A percentile compares a stretch with the other conserved stretches of the same genome.
These are phyloP conservation scores for Aspergillus neotritici DNA, from an alignment of 2,329 filamentous ascomycete genomes.

Conservation along the genomic window DNA sequence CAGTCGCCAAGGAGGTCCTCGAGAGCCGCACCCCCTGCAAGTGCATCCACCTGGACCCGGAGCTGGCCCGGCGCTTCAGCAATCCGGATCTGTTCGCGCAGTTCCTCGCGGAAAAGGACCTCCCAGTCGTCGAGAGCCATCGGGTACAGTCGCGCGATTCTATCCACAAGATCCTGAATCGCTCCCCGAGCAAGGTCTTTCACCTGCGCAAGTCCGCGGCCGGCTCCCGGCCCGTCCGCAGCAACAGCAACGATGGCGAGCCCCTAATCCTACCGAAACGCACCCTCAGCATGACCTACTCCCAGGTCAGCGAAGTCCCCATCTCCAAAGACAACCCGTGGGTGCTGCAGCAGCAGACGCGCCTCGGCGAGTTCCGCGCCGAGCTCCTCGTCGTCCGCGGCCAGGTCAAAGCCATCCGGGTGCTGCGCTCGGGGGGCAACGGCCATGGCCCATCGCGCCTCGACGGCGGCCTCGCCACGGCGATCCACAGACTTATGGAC, in stretches of 20 bases:
- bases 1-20: conserved; percentile 56
- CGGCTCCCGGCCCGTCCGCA: conserved; percentile 5
- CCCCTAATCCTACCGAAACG: conserved; percentile 52
- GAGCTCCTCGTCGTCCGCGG: conserved; percentile 64
- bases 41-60: conserved; percentile 58
- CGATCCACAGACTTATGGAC: conserved; percentile 62
- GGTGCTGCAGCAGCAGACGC: conserved; percentile 65
- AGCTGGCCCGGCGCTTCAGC: conserved; percentile 54
- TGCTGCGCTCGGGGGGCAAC: conserved; percentile 56
- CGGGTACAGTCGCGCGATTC: conserved; percentile 50
- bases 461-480: conserved; percentile 49
- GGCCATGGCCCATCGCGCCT: conserved; percentile 53
- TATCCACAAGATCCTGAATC: conserved; percentile 49
- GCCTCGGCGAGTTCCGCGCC: conserved; percentile 63
- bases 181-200: conserved; percentile 46
- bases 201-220: conserved; percentile 51
- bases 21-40: conserved; percentile 54
- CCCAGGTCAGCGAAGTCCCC: conserved; percentile 50
- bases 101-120: conserved; percentile 49
- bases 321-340: conserved; percentile 55
- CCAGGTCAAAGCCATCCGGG: conserved; percentile 59
- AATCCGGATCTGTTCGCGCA: conserved; percentile 62
- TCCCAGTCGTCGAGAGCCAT: conserved; percentile 51
- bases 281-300: conserved; percentile 49
- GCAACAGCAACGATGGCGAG: conserved; percentile 52